Conservation (phyloP, 2,329 filamentous ascomycete genomes). For the Cyphellophora europaea region DNA sequence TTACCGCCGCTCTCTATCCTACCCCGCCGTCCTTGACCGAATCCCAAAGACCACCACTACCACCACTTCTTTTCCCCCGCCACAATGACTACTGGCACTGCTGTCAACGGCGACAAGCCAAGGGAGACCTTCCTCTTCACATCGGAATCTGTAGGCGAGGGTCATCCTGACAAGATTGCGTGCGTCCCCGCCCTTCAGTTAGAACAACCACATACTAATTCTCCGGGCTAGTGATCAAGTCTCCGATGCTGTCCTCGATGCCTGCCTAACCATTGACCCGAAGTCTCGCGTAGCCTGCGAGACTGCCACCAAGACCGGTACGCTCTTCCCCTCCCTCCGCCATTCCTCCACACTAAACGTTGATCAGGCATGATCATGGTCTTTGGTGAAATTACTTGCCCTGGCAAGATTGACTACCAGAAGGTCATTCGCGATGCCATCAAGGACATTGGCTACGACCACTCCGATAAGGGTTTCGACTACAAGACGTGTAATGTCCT, state of each 20-base stretch:
- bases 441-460: constrained; percentile 98
- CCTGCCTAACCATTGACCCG: constrained; percentile 87
- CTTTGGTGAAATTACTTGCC: constrained; percentile 97
- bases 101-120: constrained; percentile 26
- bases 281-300: constrained; percentile 99
- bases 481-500: constrained; percentile 99
- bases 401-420: constrained; percentile 93
- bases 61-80: no score
- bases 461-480: constrained; percentile 96
- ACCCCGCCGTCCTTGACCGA: no score
- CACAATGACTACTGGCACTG: constrained; percentile 12
- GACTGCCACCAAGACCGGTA: constrained; percentile 98
- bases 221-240: constrained; percentile 86
- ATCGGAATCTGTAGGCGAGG: constrained; percentile 82
- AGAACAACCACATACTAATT: no score
- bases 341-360: constrained; percentile 2
- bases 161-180: constrained; percentile 94
- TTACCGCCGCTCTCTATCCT: constrained; percentile 1
- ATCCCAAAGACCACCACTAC: no score
- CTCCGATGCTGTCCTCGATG: constrained; percentile 96
- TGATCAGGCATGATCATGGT: constrained; percentile 77
- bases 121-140: constrained; percentile 77
- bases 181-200: constrained; percentile 31
- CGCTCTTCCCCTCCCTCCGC: constrained; percentile 10
- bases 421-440: constrained; percentile 89